Evolutionary conservation across 768 basidiomycete species (phyloP).

Genomic region (Rhodotorula taiwanensis): DNA sequence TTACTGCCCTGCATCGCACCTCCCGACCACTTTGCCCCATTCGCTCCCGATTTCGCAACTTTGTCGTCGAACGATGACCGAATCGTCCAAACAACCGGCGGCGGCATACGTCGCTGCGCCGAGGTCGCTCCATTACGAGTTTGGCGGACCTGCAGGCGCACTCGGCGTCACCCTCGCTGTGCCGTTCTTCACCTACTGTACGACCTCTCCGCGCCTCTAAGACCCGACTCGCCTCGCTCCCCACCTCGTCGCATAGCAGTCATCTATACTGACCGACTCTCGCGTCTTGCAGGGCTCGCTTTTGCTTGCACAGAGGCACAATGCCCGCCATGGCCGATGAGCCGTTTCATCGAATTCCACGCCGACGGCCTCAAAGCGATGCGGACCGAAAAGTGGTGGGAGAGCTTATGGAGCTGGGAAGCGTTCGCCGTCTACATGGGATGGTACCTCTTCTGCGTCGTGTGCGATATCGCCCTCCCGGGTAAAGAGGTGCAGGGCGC

Average conservation of each 20-base stretch:
- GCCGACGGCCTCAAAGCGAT: constrained; percentile 4
- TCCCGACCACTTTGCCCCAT: no score
- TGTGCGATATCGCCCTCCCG: constrained; percentile 72
- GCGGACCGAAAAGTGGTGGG: constrained; percentile 58
- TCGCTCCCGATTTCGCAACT: no score
- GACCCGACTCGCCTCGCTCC: background rate
- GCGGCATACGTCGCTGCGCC: constrained; percentile 45
- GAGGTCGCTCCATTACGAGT: constrained; percentile 66
- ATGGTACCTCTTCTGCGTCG: constrained; percentile 85
- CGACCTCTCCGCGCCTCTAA: constrained; percentile 55
- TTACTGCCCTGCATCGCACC: no score
- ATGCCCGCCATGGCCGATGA: constrained; percentile 37
- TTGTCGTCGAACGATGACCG: constrained; percentile 15
- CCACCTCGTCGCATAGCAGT: constrained; percentile 52
- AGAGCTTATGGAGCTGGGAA: constrained; percentile 70
- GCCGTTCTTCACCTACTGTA: constrained; percentile 67
- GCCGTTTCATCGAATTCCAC: constrained; percentile 19
- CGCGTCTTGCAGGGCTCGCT: constrained; percentile 45
- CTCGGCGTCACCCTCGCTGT: constrained; percentile 58
- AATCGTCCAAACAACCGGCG: background rate
- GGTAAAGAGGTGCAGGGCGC: constrained; percentile 65
- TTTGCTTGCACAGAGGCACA: constrained; percentile 49
- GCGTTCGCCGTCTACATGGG: constrained; percentile 67
- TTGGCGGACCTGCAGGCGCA: constrained; percentile 73
- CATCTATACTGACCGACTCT: constrained; percentile 54